These are phyloP conservation scores for Heracleum sosnowskyi DNA, from an alignment of 129 eudicot species.

Conservation along the genomic window DNA sequence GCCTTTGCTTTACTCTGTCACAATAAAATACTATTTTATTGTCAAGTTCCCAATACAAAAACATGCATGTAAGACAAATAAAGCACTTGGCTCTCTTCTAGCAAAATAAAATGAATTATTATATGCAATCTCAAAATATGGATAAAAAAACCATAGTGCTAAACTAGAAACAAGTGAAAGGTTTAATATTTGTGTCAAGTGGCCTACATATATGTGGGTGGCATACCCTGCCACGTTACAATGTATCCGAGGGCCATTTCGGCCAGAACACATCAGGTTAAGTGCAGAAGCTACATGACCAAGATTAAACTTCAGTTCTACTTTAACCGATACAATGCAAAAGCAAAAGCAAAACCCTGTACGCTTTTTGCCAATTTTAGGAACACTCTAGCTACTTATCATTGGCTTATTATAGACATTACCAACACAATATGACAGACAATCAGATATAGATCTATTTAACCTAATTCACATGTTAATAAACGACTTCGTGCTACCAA, in stretches of 20 bases:
- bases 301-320: not conserved
- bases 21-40: not conserved
- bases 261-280: not conserved
- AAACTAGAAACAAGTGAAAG: not conserved
- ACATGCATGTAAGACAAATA: not conserved
- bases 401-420: no score
- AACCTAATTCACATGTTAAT: no score
- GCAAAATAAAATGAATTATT: not conserved
- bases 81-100: not conserved
- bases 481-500: no score
- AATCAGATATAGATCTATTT: no score
- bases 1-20: conserved; percentile 91
- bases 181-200: not conserved
- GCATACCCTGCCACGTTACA: not conserved
- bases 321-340: no score
- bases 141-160: not conserved
- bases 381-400: no score
- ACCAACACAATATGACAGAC: no score
- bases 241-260: not conserved
- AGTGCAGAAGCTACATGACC: not conserved
- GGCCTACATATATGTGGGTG: not conserved
- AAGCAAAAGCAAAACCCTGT: no score
- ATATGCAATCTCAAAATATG: not conserved
- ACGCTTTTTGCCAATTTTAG: no score
- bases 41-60: not conserved